A percentile compares a stretch with the other conserved stretches of the same genome.
These are phyloP conservation scores for Orbilia blumenaviensis DNA, from an alignment of 2,329 filamentous ascomycete species.

Conservation along the genomic window DNA sequence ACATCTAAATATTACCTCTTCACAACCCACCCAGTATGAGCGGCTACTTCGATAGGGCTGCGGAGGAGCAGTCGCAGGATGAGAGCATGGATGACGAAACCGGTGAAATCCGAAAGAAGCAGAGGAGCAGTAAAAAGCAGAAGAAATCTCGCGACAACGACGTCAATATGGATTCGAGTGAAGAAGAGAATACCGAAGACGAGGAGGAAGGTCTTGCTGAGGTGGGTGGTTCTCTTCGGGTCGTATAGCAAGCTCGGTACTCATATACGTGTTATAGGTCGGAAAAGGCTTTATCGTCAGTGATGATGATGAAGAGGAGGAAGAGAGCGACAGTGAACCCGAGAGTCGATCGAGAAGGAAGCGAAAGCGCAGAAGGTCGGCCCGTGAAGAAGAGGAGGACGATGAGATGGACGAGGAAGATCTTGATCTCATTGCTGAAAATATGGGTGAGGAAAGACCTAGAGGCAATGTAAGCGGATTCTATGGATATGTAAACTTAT, in stretches of 20 bases:
- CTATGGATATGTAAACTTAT: neutral
- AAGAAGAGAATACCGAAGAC: conserved; percentile 91
- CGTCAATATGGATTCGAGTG: conserved; percentile 80
- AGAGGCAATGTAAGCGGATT: conserved; percentile 53
- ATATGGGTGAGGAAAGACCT: conserved; percentile 56
- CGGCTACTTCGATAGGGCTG: conserved; percentile 83
- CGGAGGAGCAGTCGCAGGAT: conserved; percentile 82
- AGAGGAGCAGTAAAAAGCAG: conserved; percentile 60
- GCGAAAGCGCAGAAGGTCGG: conserved; percentile 74
- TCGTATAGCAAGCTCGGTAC: neutral
- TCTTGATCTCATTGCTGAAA: conserved; percentile 88
- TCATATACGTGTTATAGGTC: conserved; percentile 67
- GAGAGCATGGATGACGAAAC: conserved; percentile 84
- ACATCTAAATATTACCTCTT: neutral
- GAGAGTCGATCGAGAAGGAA: conserved; percentile 63
- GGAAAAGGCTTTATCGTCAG: conserved; percentile 96
- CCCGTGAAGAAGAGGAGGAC: conserved; percentile 79
- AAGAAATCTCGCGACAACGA: conserved; percentile 59
- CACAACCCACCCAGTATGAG: conserved; percentile 65
- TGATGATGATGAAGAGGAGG: conserved; percentile 82
- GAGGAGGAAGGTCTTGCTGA: conserved; percentile 84
- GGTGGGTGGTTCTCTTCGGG: conserved; percentile 64
- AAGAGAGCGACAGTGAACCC: conserved; percentile 64
- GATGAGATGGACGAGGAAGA: conserved; percentile 91
- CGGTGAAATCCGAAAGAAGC: conserved; percentile 67